phyloP scores from a whole-genome alignment of 1,139 yeast species.

The Sugiyamaella xylanicola region DNA sequence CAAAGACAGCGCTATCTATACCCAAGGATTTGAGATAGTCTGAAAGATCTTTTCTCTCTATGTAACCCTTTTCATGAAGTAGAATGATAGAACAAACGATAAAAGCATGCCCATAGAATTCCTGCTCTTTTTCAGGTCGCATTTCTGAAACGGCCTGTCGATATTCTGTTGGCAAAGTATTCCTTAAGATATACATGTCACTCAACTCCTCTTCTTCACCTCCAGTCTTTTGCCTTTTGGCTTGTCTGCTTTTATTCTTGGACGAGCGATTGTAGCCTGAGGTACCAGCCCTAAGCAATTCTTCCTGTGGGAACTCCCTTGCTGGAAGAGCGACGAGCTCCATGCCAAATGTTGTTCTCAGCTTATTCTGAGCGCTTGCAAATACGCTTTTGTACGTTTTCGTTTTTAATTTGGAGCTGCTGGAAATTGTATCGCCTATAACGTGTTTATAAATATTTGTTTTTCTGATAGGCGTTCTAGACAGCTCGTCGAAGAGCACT shows the following conservation, averaged over 20 bases:
- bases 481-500: conserved; percentile 14
- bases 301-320: conserved; percentile 19
- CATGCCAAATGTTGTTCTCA: conserved; percentile 20
- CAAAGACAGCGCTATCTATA: background rate
- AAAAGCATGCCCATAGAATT: conserved; percentile 22
- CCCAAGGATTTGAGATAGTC: conserved; percentile 9
- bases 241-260: background rate
- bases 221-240: conserved; percentile 8
- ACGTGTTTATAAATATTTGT: background rate
- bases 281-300: background rate
- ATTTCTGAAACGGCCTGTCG: conserved; percentile 15
- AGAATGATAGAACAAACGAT: conserved; percentile 21
- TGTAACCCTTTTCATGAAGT: conserved; percentile 19
- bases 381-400: conserved; percentile 5
- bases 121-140: conserved; percentile 18
- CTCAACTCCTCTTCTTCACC: conserved; percentile 1
- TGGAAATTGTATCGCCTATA: conserved; percentile 4
- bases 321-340: conserved; percentile 21
- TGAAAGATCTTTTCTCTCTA: conserved; percentile 12
- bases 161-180: conserved; percentile 18
- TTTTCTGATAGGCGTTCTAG: conserved; percentile 9
- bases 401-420: background rate
- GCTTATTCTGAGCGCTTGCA: conserved; percentile 16
- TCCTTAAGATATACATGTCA: conserved; percentile 18
- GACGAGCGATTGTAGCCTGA: conserved; percentile 3